Evolutionary conservation across 805 yeast species (phyloP).

Genomic region (Candida sonorensis): DNA sequence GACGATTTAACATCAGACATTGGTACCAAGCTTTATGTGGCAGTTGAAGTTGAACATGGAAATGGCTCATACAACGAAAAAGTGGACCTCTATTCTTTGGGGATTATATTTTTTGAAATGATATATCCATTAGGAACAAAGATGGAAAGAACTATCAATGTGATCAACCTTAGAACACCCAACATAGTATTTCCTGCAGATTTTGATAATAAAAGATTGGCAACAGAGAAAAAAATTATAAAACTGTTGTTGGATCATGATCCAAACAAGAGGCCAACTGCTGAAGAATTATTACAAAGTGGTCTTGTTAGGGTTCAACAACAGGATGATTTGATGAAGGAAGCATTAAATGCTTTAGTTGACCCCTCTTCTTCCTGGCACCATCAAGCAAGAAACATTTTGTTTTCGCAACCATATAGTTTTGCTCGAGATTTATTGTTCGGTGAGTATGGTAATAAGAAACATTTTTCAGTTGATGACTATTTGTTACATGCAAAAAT

Average conservation of each 20-base stretch:
- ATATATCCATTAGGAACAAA: constrained; percentile 76
- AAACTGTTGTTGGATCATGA: constrained; percentile 66
- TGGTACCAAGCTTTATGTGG: constrained; percentile 92
- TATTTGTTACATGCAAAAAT: constrained; percentile 55
- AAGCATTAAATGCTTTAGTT: constrained; percentile 76
- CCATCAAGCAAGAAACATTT: constrained; percentile 78
- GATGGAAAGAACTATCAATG: constrained; percentile 81
- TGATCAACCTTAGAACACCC: constrained; percentile 56
- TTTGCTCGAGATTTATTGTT: constrained; percentile 80
- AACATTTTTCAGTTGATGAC: constrained; percentile 31
- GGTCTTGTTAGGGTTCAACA: constrained; percentile 85
- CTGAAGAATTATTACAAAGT: constrained; percentile 64
- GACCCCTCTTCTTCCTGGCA: constrained; percentile 95
- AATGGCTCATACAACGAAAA: constrained; percentile 79
- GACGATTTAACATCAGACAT: constrained; percentile 88
- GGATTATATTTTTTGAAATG: constrained; percentile 95
- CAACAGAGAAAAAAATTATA: constrained; percentile 63
- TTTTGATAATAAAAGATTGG: constrained; percentile 45
- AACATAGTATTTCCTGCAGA: constrained; percentile 64
- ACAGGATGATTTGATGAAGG: constrained; percentile 83
- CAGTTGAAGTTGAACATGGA: constrained; percentile 76
- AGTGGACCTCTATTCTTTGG: constrained; percentile 92
- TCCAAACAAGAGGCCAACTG: constrained; percentile 75
- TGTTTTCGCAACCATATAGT: constrained; percentile 80
- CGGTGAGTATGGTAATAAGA: constrained; percentile 40